Evolutionary conservation across 2,329 filamentous ascomycete genomes (phyloP).

Genomic region (Aureobasidium sp.): DNA sequence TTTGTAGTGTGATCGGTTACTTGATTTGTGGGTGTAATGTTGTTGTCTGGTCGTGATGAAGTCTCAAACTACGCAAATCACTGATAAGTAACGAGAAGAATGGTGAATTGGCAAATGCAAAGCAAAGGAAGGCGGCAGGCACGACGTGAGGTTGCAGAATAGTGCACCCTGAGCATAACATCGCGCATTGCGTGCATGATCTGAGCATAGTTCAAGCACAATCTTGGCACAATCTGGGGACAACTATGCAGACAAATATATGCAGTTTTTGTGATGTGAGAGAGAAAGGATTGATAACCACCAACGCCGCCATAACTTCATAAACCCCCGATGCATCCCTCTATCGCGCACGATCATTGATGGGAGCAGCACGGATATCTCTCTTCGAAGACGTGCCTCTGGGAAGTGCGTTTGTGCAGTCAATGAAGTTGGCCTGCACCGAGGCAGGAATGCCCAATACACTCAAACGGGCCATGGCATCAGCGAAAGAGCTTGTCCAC

Average conservation of each 20-base stretch:
- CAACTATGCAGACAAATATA: neutral
- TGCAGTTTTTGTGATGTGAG: neutral
- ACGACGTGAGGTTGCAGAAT: neutral
- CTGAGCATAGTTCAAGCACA: neutral
- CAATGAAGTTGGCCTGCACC: conserved; percentile 14
- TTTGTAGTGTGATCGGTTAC: neutral
- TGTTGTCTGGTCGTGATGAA: neutral
- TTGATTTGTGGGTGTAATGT: neutral
- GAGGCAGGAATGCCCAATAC: conserved; percentile 19
- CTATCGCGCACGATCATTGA: conserved; percentile 1
- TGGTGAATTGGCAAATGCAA: neutral
- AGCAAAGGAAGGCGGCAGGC: neutral
- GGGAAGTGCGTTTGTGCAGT: conserved; percentile 17
- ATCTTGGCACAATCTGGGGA: neutral
- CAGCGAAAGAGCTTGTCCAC: conserved; percentile 21
- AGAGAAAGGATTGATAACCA: neutral
- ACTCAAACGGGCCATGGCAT: conserved; percentile 19
- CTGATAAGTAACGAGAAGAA: neutral
- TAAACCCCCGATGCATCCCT: no score
- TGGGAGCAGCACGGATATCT: conserved; percentile 5
- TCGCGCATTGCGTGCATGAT: neutral
- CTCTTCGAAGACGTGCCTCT: conserved; percentile 4
- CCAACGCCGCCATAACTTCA: neutral
- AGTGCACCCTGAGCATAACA: neutral
- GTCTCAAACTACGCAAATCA: neutral